phyloP scores from a whole-genome alignment of 1,139 yeast genomes.

The Casaregolazyma lundiana region DNA sequence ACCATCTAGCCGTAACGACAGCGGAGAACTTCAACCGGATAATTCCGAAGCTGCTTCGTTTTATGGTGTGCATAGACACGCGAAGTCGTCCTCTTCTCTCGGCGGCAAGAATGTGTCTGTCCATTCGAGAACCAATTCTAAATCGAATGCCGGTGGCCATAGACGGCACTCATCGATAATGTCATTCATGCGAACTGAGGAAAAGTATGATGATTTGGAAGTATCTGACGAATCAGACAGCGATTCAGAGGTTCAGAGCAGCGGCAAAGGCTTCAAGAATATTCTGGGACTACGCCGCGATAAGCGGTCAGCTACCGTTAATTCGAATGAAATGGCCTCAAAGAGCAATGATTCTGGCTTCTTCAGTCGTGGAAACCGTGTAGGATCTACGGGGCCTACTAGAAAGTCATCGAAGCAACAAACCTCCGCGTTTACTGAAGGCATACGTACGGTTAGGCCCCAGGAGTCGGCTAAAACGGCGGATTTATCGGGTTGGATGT shows the following conservation, averaged over 20 bases:
- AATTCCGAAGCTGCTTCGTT: not conserved
- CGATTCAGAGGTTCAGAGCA: conserved; percentile 2
- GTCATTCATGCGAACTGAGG: conserved; percentile 16
- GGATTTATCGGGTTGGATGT: conserved; percentile 89
- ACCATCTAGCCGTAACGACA: not conserved
- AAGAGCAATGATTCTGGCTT: conserved; percentile 1
- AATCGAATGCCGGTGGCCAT: conserved; percentile 14
- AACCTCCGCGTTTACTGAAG: conserved; percentile 93
- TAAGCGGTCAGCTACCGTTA: conserved; percentile 11
- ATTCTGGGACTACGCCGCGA: conserved; percentile 8
- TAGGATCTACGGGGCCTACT: conserved; percentile 10
- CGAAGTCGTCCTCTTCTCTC: not conserved
- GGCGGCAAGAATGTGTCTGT: not conserved
- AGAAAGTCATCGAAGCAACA: conserved; percentile 34
- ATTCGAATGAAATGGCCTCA: not conserved
- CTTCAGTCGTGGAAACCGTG: not conserved
- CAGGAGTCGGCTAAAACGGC: conserved; percentile 75
- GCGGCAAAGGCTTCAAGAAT: conserved; percentile 7
- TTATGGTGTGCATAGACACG: not conserved
- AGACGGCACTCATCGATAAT: conserved; percentile 22
- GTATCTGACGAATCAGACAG: not conserved
- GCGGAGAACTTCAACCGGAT: not conserved
- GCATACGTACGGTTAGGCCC: conserved; percentile 72
- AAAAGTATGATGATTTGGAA: conserved; percentile 2
- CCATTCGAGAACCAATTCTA: conserved; percentile 2